Base-by-base conservation (phyloP, 176 grass and related monocot species). In the Avena eriantha region DNA sequence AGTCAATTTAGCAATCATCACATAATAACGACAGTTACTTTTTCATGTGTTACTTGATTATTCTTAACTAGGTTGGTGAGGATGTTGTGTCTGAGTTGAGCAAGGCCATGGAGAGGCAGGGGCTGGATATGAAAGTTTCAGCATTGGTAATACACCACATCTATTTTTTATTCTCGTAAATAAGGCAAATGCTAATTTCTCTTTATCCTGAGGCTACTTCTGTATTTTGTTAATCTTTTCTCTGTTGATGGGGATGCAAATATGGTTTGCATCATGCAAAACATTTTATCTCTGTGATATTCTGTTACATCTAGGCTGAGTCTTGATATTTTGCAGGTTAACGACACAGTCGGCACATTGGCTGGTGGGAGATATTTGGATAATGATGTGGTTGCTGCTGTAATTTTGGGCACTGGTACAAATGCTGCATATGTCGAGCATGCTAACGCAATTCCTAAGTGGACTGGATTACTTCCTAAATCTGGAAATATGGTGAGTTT, bases 391-490 rank as follows among this genome's bases (percentile, higher is more conserved):
- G 85, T 91, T 90, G 92, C 88, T 29, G 92, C 90, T 0, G 57
- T 97, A 47, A 97, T 94, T 76, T 85, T 97, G 86, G 95, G 95
- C 45, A 94, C 92, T 15, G 95, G 95, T 80, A 94, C 92, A 50
- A 97, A 97, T 65, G 95, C 95, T 73, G 92, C 92, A 73, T 97
- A 97, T 81, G 92, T 97, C 12, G 95, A 94, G 84, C 86, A 87
- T 86, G 90, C 92, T 26, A 86, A 88, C 54, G 81, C 81, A 22
- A 94, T 97, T 81, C 90, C 92, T 71, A 94, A 94, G 73, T 94
- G 88, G 92, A 89, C 82, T 4, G 83, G 86, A 33, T 71, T 85
- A 29, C 84, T 89, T 10, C 90, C 90, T 76, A 83, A 56, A 24
- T 91, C 90, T 2, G 90, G 90, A 83, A 92, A 94, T 33, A 97